These are phyloP conservation scores for Hymenoscyphus scutula DNA, from an alignment of 2,329 filamentous ascomycete species.

Conservation along the genomic window DNA sequence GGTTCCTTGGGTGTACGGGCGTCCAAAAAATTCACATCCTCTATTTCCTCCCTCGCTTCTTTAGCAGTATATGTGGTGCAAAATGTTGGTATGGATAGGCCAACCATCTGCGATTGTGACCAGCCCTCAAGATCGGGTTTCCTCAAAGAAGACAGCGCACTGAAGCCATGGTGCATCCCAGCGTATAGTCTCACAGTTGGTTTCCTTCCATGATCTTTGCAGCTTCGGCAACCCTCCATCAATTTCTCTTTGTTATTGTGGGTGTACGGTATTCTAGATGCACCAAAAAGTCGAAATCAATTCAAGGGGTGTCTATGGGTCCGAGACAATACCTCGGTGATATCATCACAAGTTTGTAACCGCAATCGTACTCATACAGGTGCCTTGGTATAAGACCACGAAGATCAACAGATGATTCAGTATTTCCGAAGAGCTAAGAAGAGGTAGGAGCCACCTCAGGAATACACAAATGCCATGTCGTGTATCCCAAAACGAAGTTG, in stretches of 20 bases:
- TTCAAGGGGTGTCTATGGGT: not conserved
- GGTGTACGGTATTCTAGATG: too few species aligned
- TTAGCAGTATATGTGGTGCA: conserved; percentile 2
- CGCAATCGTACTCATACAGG: too few species aligned
- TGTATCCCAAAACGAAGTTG: too few species aligned
- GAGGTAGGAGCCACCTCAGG: too few species aligned
- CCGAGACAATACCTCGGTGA: not conserved
- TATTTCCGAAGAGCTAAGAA: too few species aligned
- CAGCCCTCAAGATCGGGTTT: not conserved
- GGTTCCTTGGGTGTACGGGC: not conserved
- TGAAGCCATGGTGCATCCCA: not conserved
- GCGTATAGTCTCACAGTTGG: not conserved
- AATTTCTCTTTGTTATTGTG: not conserved
- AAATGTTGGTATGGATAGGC: not conserved
- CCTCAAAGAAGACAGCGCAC: not conserved
- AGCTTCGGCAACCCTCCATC: not conserved
- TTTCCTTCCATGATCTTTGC: not conserved
- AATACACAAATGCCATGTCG: too few species aligned
- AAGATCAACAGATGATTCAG: too few species aligned
- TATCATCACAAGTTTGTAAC: not conserved
- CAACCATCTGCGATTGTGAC: not conserved
- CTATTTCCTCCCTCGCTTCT: not conserved
- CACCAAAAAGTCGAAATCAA: too few species aligned
- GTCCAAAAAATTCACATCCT: not conserved
- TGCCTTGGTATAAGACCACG: too few species aligned